Conservation (phyloP, 805 yeast species). For the Lachancea thermotolerans region DNA sequence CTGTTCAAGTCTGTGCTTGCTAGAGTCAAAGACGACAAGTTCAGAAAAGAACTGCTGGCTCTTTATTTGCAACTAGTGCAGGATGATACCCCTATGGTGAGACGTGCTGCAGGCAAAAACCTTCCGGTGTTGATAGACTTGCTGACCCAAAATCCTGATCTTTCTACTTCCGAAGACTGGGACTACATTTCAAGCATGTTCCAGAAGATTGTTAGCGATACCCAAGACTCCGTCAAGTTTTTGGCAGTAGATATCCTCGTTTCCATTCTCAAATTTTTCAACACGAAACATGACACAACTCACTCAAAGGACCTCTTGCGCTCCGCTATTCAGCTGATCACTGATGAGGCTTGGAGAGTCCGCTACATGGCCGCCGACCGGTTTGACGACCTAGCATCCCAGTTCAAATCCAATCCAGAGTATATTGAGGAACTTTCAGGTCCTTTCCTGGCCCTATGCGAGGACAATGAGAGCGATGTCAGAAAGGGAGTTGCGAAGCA, state of each 20-base stretch:
- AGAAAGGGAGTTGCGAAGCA: slow-evolving; percentile 92
- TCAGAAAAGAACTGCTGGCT: slow-evolving; percentile 56
- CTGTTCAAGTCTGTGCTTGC: slow-evolving; percentile 65
- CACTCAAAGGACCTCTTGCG: slow-evolving; percentile 58
- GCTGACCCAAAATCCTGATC: slow-evolving; percentile 42
- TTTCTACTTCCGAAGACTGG: slow-evolving; percentile 57
- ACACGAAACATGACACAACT: slow-evolving; percentile 46
- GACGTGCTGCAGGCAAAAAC: slow-evolving; percentile 85
- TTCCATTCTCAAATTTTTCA: slow-evolving; percentile 67
- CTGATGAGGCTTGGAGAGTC: slow-evolving; percentile 96
- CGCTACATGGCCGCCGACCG: slow-evolving; percentile 97
- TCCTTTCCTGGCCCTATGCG: slow-evolving; percentile 70
- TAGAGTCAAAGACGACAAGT: slow-evolving; percentile 44
- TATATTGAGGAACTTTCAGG: slow-evolving; percentile 45
- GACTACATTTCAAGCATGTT: slow-evolving; percentile 78
- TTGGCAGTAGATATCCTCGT: slow-evolving; percentile 82
- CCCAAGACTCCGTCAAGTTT: slow-evolving; percentile 91
- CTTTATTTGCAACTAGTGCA: slow-evolving; percentile 63
- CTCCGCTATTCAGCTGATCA: slow-evolving; percentile 62
- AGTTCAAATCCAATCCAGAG: slow-evolving; percentile 50
- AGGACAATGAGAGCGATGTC: slow-evolving; percentile 94
- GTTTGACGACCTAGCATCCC: slow-evolving; percentile 64
- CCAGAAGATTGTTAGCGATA: slow-evolving; percentile 67
- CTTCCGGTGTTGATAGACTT: slow-evolving; percentile 68
- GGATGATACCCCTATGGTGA: slow-evolving; percentile 97